phyloP scores from a whole-genome alignment of 2,329 filamentous ascomycete species.

The Aspergillus versicolor region DNA sequence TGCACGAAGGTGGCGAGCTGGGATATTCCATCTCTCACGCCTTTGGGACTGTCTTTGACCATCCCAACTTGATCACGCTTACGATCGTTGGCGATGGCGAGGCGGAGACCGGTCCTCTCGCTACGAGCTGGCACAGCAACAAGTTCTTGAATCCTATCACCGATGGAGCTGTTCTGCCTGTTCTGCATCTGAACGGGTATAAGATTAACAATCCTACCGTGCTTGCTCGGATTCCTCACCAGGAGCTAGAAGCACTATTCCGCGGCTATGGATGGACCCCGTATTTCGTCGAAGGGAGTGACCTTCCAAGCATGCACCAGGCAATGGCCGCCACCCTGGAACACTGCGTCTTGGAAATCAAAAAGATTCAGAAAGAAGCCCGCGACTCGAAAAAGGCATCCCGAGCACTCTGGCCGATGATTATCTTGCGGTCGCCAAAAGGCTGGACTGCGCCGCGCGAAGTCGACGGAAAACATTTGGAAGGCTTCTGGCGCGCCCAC shows the following conservation, averaged over 20 bases:
- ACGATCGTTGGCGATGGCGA: conserved; percentile 81
- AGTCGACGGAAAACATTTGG: conserved; percentile 67
- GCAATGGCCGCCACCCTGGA: conserved; percentile 78
- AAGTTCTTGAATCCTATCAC: conserved; percentile 79
- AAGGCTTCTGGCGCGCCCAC: conserved; percentile 77
- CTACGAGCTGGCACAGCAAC: conserved; percentile 77
- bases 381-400: conserved; percentile 68
- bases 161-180: conserved; percentile 74
- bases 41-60: conserved; percentile 73
- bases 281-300: conserved; percentile 76
- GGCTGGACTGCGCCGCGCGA: conserved; percentile 77
- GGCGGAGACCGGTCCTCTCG: conserved; percentile 75
- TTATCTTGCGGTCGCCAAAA: conserved; percentile 73
- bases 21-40: conserved; percentile 80
- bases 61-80: conserved; percentile 71
- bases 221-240: conserved; percentile 70
- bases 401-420: conserved; percentile 75
- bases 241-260: conserved; percentile 69
- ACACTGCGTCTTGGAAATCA: conserved; percentile 69
- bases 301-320: conserved; percentile 74
- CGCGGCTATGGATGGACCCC: conserved; percentile 75
- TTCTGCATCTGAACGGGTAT: conserved; percentile 78
- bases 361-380: conserved; percentile 67
- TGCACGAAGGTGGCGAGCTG: conserved; percentile 78
- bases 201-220: conserved; percentile 82